Evolutionary conservation across 2,329 filamentous ascomycete species (phyloP), one percentile per base, ranked within the genome.

Genomic region (Cladosporium sphaerospermum): DNA sequence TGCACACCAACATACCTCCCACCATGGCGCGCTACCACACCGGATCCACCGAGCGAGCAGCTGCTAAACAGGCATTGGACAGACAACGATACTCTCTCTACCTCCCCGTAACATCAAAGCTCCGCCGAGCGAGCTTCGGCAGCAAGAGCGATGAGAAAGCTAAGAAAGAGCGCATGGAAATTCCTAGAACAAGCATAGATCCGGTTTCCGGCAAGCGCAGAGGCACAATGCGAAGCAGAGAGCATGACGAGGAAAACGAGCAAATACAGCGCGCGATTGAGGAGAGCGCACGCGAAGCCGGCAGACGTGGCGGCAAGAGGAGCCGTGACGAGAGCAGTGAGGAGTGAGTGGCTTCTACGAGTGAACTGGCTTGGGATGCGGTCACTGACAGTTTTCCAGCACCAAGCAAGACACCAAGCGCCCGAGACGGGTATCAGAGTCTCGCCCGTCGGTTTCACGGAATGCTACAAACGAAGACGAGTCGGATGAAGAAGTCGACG

Each of bases 161-260:
- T 73, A 75, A 63, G 75, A 73, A 61, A 81, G 72, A 81, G 69
- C 66, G 80, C 73, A 59, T 81, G 77, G 45, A 75, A 75, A 51
- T 76, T 75, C 69, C 74, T 19, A 71, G 78, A 55, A 71, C 72
- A 45, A 81, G 75, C 60, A 78, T 77, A 40, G 75, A 78, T 42
- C 70, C 71, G 41, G 78, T 82, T 51, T 79, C 81, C 49, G 83
- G 85, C 36, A 97, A 96, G 69, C 83, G 93, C 55, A 82, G 93
- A 28, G 96, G 90, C 16, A 99, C 93, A 6, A 96, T 97, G 89
- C 96, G 97, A 67, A 99, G 93, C 68, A 84, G 92, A 57, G 91
- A 92, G 40, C 92, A 90, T 18, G 97, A 97, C 63, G 91, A 97
- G 59, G 93, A 99, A 71, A 91, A 95, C 62, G 89, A 95, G 68